Base-by-base conservation (phyloP, 1,284 basidiomycete species). In the Irpex sp. region DNA sequence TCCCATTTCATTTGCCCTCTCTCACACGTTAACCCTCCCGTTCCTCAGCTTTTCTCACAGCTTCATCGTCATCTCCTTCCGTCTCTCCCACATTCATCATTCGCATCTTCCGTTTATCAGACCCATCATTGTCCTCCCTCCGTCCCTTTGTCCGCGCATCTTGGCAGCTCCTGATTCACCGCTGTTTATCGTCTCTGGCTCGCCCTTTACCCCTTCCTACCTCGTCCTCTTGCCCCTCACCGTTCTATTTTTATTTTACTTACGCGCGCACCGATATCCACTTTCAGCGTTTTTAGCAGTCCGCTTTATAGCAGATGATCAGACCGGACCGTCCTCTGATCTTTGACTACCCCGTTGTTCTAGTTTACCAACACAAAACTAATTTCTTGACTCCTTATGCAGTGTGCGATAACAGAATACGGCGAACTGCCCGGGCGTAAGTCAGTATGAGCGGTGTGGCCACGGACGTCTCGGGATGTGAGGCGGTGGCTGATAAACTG, bases 301-400 rank as follows among this genome's bases (percentile, higher is more conserved):
- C 26, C 26, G 26, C 26, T 26, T 4, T n/a, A n/a, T 26, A 26
- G 26, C 26, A 26, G 26, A 44, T 15, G 54, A 56, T 34, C 54
- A 56, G 54, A 56, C 13, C 7, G 31, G 11, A 56, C 54, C 9
- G 15, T 13, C 31, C 17, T 51, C 49, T 51, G 49, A 51, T 51
- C 13, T 17, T 51, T n/a, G 51, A 56, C 11, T 13, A 2, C 31
- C 8, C 54, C 31, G 26, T 44, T 15, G 40, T 44, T 44, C 8
- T 56, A 56, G 54, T 13, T 3, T 56, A 56, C 54, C 54, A 56
- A 56, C 54, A 56, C 54, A 56, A 13, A 56, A 56, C 26, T 56
- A 56, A 56, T 56, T 56, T 8, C 54, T 26, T 26, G 26, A 26
- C 4, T 44, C 40, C 8, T 5, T 26, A 26, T 26, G 3, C 26